Conservation (phyloP, 129 eudicot species). For the Solidago caesia region DNA sequence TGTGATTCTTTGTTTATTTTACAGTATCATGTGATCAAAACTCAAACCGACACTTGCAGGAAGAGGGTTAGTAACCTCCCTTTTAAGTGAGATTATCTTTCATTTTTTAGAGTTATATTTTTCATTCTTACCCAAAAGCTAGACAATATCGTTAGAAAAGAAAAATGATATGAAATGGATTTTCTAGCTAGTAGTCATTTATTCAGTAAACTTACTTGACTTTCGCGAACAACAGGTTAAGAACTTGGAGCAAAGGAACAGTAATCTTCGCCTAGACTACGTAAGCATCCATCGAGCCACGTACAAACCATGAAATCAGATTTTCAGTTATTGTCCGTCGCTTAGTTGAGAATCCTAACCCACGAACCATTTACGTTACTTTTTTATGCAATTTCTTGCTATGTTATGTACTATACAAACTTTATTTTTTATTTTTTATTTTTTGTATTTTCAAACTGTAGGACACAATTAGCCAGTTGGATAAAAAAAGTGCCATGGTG, state of each 20-base stretch:
- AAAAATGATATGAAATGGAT: neutral
- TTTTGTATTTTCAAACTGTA: slow-evolving; percentile 4
- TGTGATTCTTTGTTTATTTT: slow-evolving; percentile 2
- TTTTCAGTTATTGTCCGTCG: neutral
- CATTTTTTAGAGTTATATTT: neutral
- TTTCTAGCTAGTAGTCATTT: neutral
- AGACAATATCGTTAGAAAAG: neutral
- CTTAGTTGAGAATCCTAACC: neutral
- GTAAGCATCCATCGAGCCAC: slow-evolving; percentile 38
- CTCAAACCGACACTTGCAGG: slow-evolving; percentile 54
- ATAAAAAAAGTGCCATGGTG: slow-evolving; percentile 37
- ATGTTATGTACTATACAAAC: too few relatives aligned
- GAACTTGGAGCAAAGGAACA: slow-evolving; percentile 55
- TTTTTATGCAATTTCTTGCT: too few relatives aligned
- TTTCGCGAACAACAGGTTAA: slow-evolving; percentile 36
- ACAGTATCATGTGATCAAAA: slow-evolving; percentile 69
- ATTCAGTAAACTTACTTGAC: slow-evolving; percentile 3
- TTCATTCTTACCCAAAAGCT: neutral
- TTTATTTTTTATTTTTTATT: too few relatives aligned
- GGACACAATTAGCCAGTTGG: slow-evolving; percentile 49
- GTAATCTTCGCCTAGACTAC: slow-evolving; percentile 50
- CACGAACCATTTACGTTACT: too few relatives aligned
- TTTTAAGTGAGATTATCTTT: neutral
- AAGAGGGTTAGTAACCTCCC: slow-evolving; percentile 55
- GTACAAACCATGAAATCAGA: too few relatives aligned